Conservation (phyloP, 176 grass and related monocot species). For the Metroxylon sagu region DNA sequence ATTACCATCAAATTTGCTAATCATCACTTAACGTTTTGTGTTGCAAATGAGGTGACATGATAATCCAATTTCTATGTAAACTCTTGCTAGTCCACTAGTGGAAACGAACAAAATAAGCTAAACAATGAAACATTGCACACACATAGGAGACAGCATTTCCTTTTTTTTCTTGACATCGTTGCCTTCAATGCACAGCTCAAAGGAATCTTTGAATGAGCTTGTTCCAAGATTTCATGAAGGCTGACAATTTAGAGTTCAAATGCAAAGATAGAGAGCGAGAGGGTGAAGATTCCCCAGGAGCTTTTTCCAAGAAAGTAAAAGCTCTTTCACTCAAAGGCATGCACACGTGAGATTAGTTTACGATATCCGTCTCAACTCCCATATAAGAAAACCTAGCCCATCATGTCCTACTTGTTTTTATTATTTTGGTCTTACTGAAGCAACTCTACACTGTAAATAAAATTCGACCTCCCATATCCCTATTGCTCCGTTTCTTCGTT, state of each 20-base stretch:
- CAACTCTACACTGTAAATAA: background rate
- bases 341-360: slow-evolving; percentile 49
- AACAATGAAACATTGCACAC: slow-evolving; percentile 2
- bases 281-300: slow-evolving; percentile 30
- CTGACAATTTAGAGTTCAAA: slow-evolving; percentile 25
- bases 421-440: slow-evolving; percentile 1
- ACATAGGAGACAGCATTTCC: slow-evolving; percentile 20
- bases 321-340: slow-evolving; percentile 47
- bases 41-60: too few relatives aligned
- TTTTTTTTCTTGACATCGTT: background rate
- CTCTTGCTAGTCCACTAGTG: too few relatives aligned
- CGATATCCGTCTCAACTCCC: slow-evolving; percentile 23
- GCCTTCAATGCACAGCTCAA: slow-evolving; percentile 22
- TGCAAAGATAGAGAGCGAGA: slow-evolving; percentile 10
- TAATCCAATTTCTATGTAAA: too few relatives aligned
- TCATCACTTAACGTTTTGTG: too few relatives aligned
- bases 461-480: slow-evolving; percentile 17
- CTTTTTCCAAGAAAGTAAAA: slow-evolving; percentile 12
- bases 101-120: background rate
- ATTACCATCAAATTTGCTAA: too few relatives aligned
- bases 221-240: slow-evolving; percentile 43
- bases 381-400: slow-evolving; percentile 16
- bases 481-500: slow-evolving; percentile 1
- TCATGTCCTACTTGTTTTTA: background rate
- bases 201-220: slow-evolving; percentile 56